Evolutionary conservation across 2,329 filamentous ascomycete species (phyloP).

Genomic region (Sclerotinia minor): DNA sequence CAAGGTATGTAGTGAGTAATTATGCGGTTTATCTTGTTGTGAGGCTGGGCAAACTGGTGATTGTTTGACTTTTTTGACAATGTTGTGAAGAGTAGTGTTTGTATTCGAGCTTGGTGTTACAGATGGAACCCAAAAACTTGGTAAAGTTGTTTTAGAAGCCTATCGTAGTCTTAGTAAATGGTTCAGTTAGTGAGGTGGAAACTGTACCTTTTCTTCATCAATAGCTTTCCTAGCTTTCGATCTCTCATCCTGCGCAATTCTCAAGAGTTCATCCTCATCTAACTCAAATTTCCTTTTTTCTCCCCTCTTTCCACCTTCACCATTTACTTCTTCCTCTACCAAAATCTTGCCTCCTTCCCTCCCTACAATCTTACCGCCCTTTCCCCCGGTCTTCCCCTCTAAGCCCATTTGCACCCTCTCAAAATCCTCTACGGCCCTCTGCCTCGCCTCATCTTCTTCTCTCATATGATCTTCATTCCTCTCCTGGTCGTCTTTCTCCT

Average conservation of each 20-base stretch:
- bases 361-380: constrained; percentile 44
- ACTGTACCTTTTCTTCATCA: constrained; percentile 66
- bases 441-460: constrained; percentile 67
- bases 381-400: constrained; percentile 43
- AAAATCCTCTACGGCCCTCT: constrained; percentile 75
- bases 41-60: constrained; percentile 77
- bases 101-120: constrained; percentile 70
- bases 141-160: constrained; percentile 65
- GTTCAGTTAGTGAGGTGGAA: neutral
- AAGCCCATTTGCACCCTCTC: constrained; percentile 78
- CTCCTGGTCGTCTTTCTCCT: constrained; percentile 62
- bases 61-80: constrained; percentile 63
- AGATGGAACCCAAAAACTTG: constrained; percentile 91
- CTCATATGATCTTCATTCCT: constrained; percentile 58
- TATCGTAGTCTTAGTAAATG: constrained; percentile 24
- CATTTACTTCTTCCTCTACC: constrained; percentile 44
- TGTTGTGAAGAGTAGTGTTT: constrained; percentile 55
- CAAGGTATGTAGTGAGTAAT: constrained; percentile 75
- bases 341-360: constrained; percentile 48
- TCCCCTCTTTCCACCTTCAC: constrained; percentile 43
- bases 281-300: constrained; percentile 77
- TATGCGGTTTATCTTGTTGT: constrained; percentile 63
- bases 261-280: constrained; percentile 72
- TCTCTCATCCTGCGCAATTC: constrained; percentile 69
- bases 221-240: constrained; percentile 68